phyloP scores from a whole-genome alignment of 371 early-diverging fungal genomes.

The Mucor racemosus region DNA sequence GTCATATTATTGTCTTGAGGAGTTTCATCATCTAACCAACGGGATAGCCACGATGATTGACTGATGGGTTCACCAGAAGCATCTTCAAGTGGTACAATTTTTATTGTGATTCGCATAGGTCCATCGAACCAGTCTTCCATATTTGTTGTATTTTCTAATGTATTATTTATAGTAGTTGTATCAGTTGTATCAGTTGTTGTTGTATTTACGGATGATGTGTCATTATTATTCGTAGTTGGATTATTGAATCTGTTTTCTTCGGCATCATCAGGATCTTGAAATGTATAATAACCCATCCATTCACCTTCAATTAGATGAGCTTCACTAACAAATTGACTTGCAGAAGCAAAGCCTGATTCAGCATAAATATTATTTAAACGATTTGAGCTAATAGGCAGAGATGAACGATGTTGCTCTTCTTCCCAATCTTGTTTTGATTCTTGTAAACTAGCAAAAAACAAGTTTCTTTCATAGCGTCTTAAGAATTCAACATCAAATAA shows the following conservation, averaged over 20 bases:
- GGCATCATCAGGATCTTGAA: constrained; percentile 40
- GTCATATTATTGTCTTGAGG: neutral
- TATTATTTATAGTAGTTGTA: neutral
- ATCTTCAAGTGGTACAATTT: constrained; percentile 48
- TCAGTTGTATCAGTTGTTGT: neutral
- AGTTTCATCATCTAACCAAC: constrained; percentile 22
- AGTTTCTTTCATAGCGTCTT: constrained; percentile 47
- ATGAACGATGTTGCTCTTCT: constrained; percentile 19
- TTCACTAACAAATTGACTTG: constrained; percentile 43
- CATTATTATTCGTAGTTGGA: neutral
- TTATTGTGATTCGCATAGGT: constrained; percentile 47
- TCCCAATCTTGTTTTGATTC: constrained; percentile 28
- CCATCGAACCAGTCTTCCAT: constrained; percentile 53
- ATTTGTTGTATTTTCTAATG: neutral
- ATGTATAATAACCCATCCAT: constrained; percentile 57
- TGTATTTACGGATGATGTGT: no score
- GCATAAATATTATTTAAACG: constrained; percentile 33
- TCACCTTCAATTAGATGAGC: constrained; percentile 52
- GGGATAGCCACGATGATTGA: constrained; percentile 33
- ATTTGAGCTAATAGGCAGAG: neutral
- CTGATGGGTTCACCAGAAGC: constrained; percentile 19
- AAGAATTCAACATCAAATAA: constrained; percentile 51
- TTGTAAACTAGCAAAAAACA: constrained; percentile 31
- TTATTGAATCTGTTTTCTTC: constrained; percentile 6
- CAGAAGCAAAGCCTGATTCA: constrained; percentile 41